Evolutionary conservation across 148 eudicot genomes (phyloP), one percentile per base, ranked within the genome.

Genomic region (Diospyros kaki): DNA sequence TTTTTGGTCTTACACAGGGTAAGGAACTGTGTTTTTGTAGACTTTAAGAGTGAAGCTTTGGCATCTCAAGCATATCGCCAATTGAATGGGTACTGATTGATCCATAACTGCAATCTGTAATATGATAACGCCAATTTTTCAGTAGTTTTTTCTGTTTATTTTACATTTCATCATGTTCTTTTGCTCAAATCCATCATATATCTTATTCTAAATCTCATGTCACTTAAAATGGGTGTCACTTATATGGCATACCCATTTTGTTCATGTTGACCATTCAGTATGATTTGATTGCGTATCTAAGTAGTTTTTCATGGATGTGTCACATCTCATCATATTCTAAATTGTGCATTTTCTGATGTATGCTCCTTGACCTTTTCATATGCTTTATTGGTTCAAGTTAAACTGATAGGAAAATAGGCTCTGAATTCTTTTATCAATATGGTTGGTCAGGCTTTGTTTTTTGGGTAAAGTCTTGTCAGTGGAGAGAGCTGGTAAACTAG

Each of bases 11-110:
- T 52, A 7, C 64, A 73, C 81, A 92, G 97, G 82, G 74, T 89
- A 76, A 88, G 87, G 84, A 94, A 90, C 77, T 94, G 90, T 74
- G 97, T 93, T 1, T 94, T 94, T 79, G 88, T 94, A 54, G 98
- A 94, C 78, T 94, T 94, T 83, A 85, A 78, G 77, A 88, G 83
- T 78, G 95, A 91, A 78, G 72, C 81, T 69, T 72, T 84, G 76
- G 97, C 98, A 58, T 83, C 83, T 64, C 97, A 90, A 77, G 98
- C 97, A 62, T 95, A 88, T 51, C 82, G 85, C 65, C 98, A 92
- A 79, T 83, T 94, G 61, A 84, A 88, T 79, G 97, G 98, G 73
- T 70, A 70, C 42, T 38, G 15, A 55, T 53, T 62, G 73, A 58
- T 75, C 48, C 4, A 10, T 48, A 41, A 51, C 39, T 9, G 1